phyloP scores from a whole-genome alignment of 202 grass and related monocot genomes.

The Cymbopogon flexuosus region DNA sequence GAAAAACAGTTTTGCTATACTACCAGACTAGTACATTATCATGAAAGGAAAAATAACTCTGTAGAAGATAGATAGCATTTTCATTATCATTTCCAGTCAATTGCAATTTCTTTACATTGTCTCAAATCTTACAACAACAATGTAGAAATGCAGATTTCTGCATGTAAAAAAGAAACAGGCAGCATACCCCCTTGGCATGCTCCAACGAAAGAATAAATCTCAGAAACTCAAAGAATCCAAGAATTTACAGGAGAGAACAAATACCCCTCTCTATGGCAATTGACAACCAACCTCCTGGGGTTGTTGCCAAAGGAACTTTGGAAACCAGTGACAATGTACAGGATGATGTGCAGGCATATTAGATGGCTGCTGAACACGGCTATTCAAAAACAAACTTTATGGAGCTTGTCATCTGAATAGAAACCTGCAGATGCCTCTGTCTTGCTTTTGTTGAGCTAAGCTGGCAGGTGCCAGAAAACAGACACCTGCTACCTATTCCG shows the following conservation, averaged over 20 bases:
- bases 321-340: conserved; percentile 25
- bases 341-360: not conserved
- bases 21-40: not conserved
- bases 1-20: not conserved
- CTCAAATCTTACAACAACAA: not conserved
- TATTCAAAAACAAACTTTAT: not conserved
- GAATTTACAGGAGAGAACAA: conserved; percentile 39
- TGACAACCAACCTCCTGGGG: not conserved
- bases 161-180: not conserved
- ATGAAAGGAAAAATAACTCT: not conserved
- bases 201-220: conserved; percentile 28
- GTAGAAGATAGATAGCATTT: not conserved
- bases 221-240: not conserved
- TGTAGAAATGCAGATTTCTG: conserved; percentile 33
- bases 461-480: conserved; percentile 13
- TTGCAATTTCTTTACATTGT: conserved; percentile 15
- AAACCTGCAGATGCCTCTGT: not conserved
- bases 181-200: conserved; percentile 24
- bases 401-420: not conserved
- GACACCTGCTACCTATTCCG: conserved; percentile 41
- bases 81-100: not conserved
- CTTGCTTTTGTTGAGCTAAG: not conserved
- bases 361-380: not conserved
- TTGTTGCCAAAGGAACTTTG: conserved; percentile 12
- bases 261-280: conserved; percentile 2